Percentiles rank a stretch among this genome's conserved stretches.
These are phyloP conservation scores for Aspergillus bombycis DNA, from an alignment of 2,329 filamentous ascomycete genomes.

Conservation along the genomic window DNA sequence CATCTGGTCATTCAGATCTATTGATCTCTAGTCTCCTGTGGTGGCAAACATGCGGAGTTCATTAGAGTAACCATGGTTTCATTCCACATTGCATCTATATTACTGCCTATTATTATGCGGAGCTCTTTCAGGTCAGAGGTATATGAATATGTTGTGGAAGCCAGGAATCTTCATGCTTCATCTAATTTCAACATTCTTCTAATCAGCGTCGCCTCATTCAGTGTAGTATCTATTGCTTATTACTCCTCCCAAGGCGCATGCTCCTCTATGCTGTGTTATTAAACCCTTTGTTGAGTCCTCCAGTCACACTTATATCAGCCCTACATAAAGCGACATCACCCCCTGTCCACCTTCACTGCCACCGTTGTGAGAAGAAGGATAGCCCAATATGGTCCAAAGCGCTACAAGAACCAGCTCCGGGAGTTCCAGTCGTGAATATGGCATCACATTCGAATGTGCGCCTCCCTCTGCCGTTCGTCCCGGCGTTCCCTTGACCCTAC, in stretches of 20 bases:
- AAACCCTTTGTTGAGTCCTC: background rate
- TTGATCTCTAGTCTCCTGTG: slow-evolving; percentile 11
- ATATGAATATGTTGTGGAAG: slow-evolving; percentile 1
- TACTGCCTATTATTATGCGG: background rate
- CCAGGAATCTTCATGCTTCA: background rate
- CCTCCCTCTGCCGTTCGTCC: slow-evolving; percentile 32
- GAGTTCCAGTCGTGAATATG: slow-evolving; percentile 31
- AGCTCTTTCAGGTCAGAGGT: background rate
- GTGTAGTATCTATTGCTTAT: background rate
- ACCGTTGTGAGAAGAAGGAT: slow-evolving; percentile 4
- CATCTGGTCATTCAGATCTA: slow-evolving; percentile 12
- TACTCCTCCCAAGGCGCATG: background rate
- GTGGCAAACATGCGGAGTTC: slow-evolving; percentile 16
- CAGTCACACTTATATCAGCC: background rate
- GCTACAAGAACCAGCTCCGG: slow-evolving; percentile 9
- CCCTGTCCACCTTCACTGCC: background rate
- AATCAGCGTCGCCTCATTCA: background rate
- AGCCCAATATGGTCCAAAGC: slow-evolving; percentile 21
- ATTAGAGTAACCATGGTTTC: background rate
- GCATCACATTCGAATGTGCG: slow-evolving; percentile 32
- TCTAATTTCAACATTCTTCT: background rate
- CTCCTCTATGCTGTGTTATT: background rate
- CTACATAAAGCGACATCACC: background rate
- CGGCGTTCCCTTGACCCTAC: slow-evolving; percentile 32
- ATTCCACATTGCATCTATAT: background rate